phyloP scores from a whole-genome alignment of 352 stramenopile species.

The Phytophthora aleatoria region DNA sequence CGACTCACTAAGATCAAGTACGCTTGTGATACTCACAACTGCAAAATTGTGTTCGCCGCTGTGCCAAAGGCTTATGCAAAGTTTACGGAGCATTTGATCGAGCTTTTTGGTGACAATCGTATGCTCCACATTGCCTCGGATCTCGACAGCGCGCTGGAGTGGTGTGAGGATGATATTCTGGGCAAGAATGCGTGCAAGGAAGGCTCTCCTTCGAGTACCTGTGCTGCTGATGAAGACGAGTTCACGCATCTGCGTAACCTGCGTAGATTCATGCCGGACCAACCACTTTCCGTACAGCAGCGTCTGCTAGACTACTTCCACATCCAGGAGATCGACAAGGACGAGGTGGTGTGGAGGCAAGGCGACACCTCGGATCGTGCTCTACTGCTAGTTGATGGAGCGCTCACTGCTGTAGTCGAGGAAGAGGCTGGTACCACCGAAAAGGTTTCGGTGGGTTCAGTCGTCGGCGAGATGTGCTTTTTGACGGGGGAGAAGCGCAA shows the following conservation, averaged over 20 bases:
- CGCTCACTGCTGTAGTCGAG: slow-evolving; percentile 71
- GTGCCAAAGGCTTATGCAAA: slow-evolving; percentile 64
- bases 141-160: slow-evolving; percentile 73
- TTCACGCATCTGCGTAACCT: slow-evolving; percentile 56
- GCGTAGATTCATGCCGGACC: slow-evolving; percentile 70
- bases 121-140: slow-evolving; percentile 64
- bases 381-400: slow-evolving; percentile 67
- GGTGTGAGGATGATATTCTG: slow-evolving; percentile 76
- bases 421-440: slow-evolving; percentile 83
- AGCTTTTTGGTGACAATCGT: slow-evolving; percentile 54
- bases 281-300: slow-evolving; percentile 66
- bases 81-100: slow-evolving; percentile 60
- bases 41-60: slow-evolving; percentile 73
- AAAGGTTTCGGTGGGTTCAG: slow-evolving; percentile 64
- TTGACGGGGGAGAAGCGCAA: slow-evolving; percentile 83
- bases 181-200: slow-evolving; percentile 33
- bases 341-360: slow-evolving; percentile 73
- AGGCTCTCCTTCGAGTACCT: slow-evolving; percentile 23
- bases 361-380: slow-evolving; percentile 55
- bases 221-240: slow-evolving; percentile 52
- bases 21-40: slow-evolving; percentile 67
- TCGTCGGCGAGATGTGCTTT: slow-evolving; percentile 82
- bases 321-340: slow-evolving; percentile 63
- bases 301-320: slow-evolving; percentile 77
- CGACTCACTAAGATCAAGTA: slow-evolving; percentile 83